phyloP scores from a whole-genome alignment of 495 filamentous ascomycete species.

The Aspergillus nidulans region DNA sequence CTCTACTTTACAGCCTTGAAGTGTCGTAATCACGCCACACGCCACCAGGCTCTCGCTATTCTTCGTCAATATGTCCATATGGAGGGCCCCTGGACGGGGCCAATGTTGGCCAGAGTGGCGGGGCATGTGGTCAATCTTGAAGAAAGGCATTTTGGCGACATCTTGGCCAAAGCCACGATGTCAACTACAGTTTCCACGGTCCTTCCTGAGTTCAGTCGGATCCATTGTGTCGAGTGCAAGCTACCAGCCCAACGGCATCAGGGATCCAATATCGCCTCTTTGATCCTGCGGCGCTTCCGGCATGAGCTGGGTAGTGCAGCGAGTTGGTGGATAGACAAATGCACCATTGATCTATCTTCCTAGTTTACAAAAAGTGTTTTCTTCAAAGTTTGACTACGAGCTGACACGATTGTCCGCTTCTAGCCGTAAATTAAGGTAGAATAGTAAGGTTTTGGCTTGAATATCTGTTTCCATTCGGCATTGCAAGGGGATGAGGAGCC shows the following conservation, averaged over 20 bases:
- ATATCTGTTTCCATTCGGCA: too few species aligned
- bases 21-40: neutral
- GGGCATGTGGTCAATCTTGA: neutral
- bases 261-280: neutral
- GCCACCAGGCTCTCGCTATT: neutral
- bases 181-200: neutral
- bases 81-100: constrained; percentile 1
- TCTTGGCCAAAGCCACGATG: neutral
- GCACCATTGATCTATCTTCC: neutral
- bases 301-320: neutral
- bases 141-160: neutral
- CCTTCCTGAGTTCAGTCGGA: neutral
- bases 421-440: too few species aligned
- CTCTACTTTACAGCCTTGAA: neutral
- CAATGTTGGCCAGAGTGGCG: neutral
- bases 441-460: too few species aligned
- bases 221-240: neutral
- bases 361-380: neutral
- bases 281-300: neutral
- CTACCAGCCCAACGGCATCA: neutral
- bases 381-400: too few species aligned
- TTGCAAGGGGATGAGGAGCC: too few species aligned
- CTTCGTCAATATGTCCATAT: neutral
- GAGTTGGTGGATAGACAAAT: neutral
- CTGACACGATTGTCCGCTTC: too few species aligned